Percentiles rank a stretch among this genome's conserved stretches.
These are phyloP conservation scores for Phytopythium sindhum DNA, from an alignment of 352 stramenopile species.

Conservation along the genomic window DNA sequence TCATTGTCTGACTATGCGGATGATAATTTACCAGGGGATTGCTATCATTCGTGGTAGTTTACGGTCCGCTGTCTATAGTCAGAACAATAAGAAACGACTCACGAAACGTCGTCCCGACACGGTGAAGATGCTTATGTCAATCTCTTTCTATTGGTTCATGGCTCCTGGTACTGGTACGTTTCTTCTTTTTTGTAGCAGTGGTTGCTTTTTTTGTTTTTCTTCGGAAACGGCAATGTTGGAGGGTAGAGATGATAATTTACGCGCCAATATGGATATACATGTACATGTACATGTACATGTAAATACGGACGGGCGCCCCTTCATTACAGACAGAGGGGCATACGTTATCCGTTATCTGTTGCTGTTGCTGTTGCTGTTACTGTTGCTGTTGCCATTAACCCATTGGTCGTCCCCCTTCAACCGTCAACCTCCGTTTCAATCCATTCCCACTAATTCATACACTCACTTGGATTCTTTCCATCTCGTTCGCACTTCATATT, in stretches of 20 bases:
- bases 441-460: neutral
- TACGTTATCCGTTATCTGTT: too few species aligned
- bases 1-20: neutral
- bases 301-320: too few species aligned
- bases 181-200: too few species aligned
- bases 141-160: conserved; percentile 31
- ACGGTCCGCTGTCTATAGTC: neutral
- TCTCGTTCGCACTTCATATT: conserved; percentile 17
- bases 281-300: too few species aligned
- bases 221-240: conserved; percentile 15
- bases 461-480: neutral
- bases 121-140: conserved; percentile 34
- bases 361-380: too few species aligned
- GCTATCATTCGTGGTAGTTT: neutral
- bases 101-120: neutral
- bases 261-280: too few species aligned
- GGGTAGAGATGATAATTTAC: conserved; percentile 1
- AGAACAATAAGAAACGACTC: neutral
- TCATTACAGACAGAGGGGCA: neutral
- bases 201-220: neutral
- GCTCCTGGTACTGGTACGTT: conserved; percentile 3
- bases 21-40: neutral
- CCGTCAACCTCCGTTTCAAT: too few species aligned
- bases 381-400: too few species aligned
- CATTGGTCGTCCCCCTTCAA: too few species aligned